Evolutionary conservation across 179 eudicot genomes (phyloP).

Genomic region (Drosera spatulata): DNA sequence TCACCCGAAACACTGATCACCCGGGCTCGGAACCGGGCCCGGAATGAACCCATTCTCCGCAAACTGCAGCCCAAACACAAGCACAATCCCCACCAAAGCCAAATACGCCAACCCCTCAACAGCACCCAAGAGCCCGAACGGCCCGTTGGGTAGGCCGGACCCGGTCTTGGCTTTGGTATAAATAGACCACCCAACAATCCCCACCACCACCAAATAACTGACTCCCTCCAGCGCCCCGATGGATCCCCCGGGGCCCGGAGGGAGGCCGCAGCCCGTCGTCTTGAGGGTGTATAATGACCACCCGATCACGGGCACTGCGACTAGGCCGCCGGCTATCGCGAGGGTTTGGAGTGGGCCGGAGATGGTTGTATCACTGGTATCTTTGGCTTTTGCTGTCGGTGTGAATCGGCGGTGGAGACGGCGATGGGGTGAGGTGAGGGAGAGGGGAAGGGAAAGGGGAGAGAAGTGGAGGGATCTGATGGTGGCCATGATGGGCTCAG

Average conservation of each 20-base stretch:
- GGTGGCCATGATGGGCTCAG: no score
- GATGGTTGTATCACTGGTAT: no score
- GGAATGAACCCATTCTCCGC: slow-evolving; percentile 63
- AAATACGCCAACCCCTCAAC: slow-evolving; percentile 89
- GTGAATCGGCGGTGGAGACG: no score
- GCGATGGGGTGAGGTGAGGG: no score
- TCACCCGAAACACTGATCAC: slow-evolving; percentile 79
- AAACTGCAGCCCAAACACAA: slow-evolving; percentile 82
- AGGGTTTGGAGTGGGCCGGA: no score
- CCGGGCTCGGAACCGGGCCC: slow-evolving; percentile 57
- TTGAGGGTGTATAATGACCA: slow-evolving; percentile 28
- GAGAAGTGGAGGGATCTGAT: no score
- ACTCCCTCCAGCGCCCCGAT: slow-evolving; percentile 91
- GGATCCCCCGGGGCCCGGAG: slow-evolving; percentile 94
- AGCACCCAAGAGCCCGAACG: slow-evolving; percentile 82
- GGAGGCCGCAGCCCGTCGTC: slow-evolving; percentile 87
- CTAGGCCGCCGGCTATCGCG: no score
- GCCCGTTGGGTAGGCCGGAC: slow-evolving; percentile 85
- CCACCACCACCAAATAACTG: slow-evolving; percentile 68
- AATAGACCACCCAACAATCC: slow-evolving; percentile 74
- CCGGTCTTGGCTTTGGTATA: slow-evolving; percentile 86
- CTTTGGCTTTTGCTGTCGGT: no score
- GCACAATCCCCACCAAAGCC: slow-evolving; percentile 55
- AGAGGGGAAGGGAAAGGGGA: no score
- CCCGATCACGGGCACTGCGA: no score